Conservation (phyloP, 2,329 filamentous ascomycete species). For the Trichoderma sp. region DNA sequence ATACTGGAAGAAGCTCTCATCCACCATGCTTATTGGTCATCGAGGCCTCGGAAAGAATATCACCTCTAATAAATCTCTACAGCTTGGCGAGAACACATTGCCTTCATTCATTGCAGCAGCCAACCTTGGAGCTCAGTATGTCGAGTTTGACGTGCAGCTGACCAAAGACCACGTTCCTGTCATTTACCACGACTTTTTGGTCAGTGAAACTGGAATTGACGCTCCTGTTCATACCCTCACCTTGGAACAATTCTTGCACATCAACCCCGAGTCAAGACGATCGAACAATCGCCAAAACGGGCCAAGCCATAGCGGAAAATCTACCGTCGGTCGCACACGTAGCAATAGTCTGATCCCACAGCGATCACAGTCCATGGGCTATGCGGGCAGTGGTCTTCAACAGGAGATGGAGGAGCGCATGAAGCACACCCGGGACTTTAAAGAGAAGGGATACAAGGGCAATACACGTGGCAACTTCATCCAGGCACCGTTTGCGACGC, state of each 20-base stretch:
- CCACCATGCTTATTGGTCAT: slow-evolving; percentile 79
- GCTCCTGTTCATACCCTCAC: slow-evolving; percentile 95
- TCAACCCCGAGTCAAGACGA: slow-evolving; percentile 63
- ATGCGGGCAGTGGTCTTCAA: slow-evolving; percentile 45
- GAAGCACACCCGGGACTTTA: slow-evolving; percentile 96
- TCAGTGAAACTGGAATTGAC: slow-evolving; percentile 96
- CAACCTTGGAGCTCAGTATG: slow-evolving; percentile 80
- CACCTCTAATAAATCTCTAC: slow-evolving; percentile 79
- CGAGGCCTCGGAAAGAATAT: slow-evolving; percentile 88
- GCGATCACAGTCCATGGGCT: slow-evolving; percentile 61
- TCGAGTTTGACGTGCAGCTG: slow-evolving; percentile 86
- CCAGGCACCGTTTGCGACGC: slow-evolving; percentile 90
- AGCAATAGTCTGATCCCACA: slow-evolving; percentile 50
- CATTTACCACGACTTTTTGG: slow-evolving; percentile 97
- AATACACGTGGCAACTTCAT: slow-evolving; percentile 95
- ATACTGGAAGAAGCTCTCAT: slow-evolving; percentile 92
- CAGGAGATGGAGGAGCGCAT: slow-evolving; percentile 73
- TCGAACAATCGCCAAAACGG: slow-evolving; percentile 26
- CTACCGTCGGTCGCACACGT: slow-evolving; percentile 35
- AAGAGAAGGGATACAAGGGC: slow-evolving; percentile 91
- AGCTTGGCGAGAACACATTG: slow-evolving; percentile 94
- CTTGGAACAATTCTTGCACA: slow-evolving; percentile 91
- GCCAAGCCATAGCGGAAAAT: slow-evolving; percentile 25
- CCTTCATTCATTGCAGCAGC: slow-evolving; percentile 95
- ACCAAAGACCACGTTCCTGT: slow-evolving; percentile 99